phyloP scores from a whole-genome alignment of 306 rosid species.

The Gleditsia sinensis region DNA sequence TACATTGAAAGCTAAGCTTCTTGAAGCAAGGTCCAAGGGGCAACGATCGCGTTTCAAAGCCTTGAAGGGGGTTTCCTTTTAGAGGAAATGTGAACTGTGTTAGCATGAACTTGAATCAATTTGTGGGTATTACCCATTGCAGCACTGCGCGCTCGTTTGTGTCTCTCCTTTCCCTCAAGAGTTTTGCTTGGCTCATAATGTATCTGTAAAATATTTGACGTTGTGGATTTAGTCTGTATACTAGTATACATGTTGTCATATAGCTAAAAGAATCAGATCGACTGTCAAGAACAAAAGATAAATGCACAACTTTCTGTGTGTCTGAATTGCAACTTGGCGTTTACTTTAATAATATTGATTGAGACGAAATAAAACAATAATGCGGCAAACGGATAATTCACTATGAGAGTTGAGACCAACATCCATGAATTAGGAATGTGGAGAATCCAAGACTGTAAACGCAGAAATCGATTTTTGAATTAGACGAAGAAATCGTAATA shows the following conservation, averaged over 20 bases:
- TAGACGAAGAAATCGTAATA: no score
- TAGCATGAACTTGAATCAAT: constrained; percentile 12
- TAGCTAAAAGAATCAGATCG: constrained; percentile 28
- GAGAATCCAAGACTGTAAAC: neutral
- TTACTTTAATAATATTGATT: neutral
- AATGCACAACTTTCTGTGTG: constrained; percentile 26
- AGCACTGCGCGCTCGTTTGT: neutral
- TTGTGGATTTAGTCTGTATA: constrained; percentile 46
- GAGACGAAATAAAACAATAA: neutral
- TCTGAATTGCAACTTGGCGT: neutral
- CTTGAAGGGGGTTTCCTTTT: constrained; percentile 54
- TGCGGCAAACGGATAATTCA: neutral
- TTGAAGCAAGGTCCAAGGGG: constrained; percentile 93
- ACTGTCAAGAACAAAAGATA: constrained; percentile 22
- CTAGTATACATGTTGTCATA: constrained; percentile 40
- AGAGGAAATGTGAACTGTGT: constrained; percentile 10
- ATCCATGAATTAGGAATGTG: neutral
- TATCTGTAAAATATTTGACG: constrained; percentile 40
- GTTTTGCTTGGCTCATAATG: constrained; percentile 33
- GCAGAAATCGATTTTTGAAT: no score
- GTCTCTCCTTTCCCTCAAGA: constrained; percentile 17
- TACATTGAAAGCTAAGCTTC: constrained; percentile 86
- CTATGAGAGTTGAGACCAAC: neutral
- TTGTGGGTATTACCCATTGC: constrained; percentile 32
- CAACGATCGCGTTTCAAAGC: constrained; percentile 69